Percentiles rank a stretch among this genome's conserved stretches.
These are phyloP conservation scores for Penicillium sp. DNA, from an alignment of 2,329 filamentous ascomycete genomes.

Conservation along the genomic window DNA sequence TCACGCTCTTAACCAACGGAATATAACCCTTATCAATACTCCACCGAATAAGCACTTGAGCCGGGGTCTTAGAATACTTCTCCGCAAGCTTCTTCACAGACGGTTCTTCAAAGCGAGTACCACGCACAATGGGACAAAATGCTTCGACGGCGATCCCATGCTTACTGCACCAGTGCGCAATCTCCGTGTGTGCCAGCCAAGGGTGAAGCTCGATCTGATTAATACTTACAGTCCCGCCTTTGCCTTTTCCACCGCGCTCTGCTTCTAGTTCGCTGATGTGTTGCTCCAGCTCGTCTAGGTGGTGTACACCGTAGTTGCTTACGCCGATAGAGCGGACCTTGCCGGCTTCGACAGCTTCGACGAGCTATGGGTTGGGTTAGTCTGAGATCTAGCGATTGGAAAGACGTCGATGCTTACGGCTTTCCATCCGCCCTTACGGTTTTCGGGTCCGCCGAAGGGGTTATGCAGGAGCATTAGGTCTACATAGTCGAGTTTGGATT, in stretches of 20 bases:
- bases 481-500: slow-evolving; percentile 68
- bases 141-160: slow-evolving; percentile 70
- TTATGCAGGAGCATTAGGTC: slow-evolving; percentile 73
- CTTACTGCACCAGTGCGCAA: slow-evolving; percentile 64
- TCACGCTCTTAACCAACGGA: slow-evolving; percentile 60
- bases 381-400: background rate
- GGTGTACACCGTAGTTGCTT: slow-evolving; percentile 72
- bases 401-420: slow-evolving; percentile 42
- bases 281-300: slow-evolving; percentile 64
- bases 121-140: slow-evolving; percentile 72
- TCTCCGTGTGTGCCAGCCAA: slow-evolving; percentile 70
- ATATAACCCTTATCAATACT: slow-evolving; percentile 65
- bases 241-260: slow-evolving; percentile 46
- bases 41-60: slow-evolving; percentile 74
- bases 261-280: slow-evolving; percentile 42
- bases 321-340: slow-evolving; percentile 71
- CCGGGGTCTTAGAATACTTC: slow-evolving; percentile 67
- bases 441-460: slow-evolving; percentile 68
- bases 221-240: slow-evolving; percentile 62
- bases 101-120: slow-evolving; percentile 67
- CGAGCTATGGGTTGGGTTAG: slow-evolving; percentile 41
- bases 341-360: slow-evolving; percentile 71
- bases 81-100: slow-evolving; percentile 60
- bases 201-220: slow-evolving; percentile 81
- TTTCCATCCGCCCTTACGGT: slow-evolving; percentile 68